Evolutionary conservation across 2,329 filamentous ascomycete species (phyloP).

Genomic region (Thelonectria olida): DNA sequence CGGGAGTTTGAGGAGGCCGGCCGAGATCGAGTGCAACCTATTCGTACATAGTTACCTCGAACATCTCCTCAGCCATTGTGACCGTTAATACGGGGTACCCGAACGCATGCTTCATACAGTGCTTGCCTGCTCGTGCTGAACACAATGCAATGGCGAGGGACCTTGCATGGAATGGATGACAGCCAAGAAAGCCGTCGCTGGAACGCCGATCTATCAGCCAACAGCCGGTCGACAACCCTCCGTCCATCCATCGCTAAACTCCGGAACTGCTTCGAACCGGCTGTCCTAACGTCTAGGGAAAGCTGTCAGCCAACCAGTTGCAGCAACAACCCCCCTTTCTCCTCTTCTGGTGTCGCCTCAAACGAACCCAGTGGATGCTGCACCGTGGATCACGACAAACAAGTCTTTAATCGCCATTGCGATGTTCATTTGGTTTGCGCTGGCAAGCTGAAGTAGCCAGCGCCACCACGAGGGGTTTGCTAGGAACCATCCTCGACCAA

Average conservation of each 20-base stretch:
- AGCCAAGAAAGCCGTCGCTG: background rate
- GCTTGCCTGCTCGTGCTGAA: background rate
- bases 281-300: background rate
- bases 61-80: background rate
- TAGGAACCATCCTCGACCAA: too few species aligned
- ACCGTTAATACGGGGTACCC: background rate
- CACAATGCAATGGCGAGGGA: background rate
- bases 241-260: conserved; percentile 2
- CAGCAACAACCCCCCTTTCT: background rate
- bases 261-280: conserved; percentile 5
- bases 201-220: conserved; percentile 3
- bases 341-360: background rate
- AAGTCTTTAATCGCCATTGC: conserved; percentile 14
- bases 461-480: too few species aligned
- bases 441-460: too few species aligned
- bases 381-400: conserved; percentile 35
- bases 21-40: background rate
- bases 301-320: background rate
- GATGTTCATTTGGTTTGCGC: background rate
- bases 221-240: conserved; percentile 2
- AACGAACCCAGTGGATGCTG: conserved; percentile 24
- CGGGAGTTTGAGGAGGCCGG: background rate
- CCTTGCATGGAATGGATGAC: background rate
- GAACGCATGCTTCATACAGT: background rate
- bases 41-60: too few species aligned